Base-by-base conservation (phyloP, 2,329 filamentous ascomycete genomes). In the Fusarium clavum region DNA sequence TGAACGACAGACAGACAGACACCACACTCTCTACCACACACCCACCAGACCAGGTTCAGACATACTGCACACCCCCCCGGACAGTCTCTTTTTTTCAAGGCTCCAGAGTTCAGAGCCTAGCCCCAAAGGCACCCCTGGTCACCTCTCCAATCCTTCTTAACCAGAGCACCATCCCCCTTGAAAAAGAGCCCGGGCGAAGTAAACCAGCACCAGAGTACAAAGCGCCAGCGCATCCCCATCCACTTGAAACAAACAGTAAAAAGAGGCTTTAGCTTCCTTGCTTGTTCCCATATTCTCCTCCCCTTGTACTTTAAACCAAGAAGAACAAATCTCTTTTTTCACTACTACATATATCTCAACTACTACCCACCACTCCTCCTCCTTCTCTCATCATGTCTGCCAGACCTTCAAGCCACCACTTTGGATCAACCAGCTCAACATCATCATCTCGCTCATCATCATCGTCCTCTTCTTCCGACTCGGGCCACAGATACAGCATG, bases 401-500 rank as follows among this genome's bases (percentile, higher is more conserved):
- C 58, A 75, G 61, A 63, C 64, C 70, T 48, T 47, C 62, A 57
- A 59, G 61, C 46, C 65, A 74, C 54, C 73, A 66, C 55, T 74
- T 73, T 64, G 71, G 62, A 48, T 75, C 73, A 22, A 56, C 71
- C 20, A 64, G 70, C 57, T 72, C 71, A 70, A 49, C 66, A 44
- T 73, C 72, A 57, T 71, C 70, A 43, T 24, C 69, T 38, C 24
- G 62, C 18, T 70, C 66, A 38, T 70, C 70, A 57, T 58, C 59
- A 46, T 73, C 71, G 56, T 63, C 69, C 20, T 74, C 76, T 48
- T 64, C 69, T 47, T 74, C 76, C 20, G 73, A 75, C 48, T 77
- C 76, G 41, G 71, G 77, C 32, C 79, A 78, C 70, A 78, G 81
- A 69, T 75, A 78, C 79, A 84, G 82, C 78, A 86, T 88, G 85